phyloP scores from a whole-genome alignment of 2,329 filamentous ascomycete genomes.

The Chrysoporthe deuterocubensis region DNA sequence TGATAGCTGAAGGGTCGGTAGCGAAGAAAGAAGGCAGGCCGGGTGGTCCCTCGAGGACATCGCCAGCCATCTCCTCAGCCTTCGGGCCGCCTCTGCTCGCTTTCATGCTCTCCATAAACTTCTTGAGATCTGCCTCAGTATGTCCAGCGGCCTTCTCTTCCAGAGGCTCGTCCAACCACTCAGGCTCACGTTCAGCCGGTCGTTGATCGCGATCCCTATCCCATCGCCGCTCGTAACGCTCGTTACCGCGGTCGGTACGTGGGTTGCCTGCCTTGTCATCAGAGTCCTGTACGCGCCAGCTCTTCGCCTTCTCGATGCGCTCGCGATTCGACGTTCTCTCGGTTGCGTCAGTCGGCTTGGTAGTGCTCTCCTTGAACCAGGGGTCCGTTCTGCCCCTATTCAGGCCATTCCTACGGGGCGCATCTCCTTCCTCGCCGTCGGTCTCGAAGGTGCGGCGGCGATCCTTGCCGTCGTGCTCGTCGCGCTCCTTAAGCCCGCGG shows the following conservation, averaged over 20 bases:
- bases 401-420: conserved; percentile 65
- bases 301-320: conserved; percentile 62
- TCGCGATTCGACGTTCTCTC: conserved; percentile 50
- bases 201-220: conserved; percentile 59
- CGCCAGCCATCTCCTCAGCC: conserved; percentile 40
- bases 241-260: conserved; percentile 62
- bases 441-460: conserved; percentile 56
- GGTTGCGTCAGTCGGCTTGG: conserved; percentile 38
- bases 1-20: conserved; percentile 46
- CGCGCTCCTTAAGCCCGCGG: conserved; percentile 55
- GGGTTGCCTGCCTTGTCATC: conserved; percentile 42
- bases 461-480: conserved; percentile 59
- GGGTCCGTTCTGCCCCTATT: conserved; percentile 69
- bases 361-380: conserved; percentile 68
- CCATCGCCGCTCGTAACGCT: conserved; percentile 56
- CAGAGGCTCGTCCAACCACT: conserved; percentile 82
- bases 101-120: conserved; percentile 93
- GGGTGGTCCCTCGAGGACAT: conserved; percentile 10
- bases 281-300: conserved; percentile 61
- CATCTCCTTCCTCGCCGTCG: conserved; percentile 56
- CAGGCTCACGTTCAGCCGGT: conserved; percentile 75
- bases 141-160: conserved; percentile 72
- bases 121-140: conserved; percentile 90
- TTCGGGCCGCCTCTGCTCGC: conserved; percentile 54
- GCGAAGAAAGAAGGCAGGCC: conserved; percentile 34